Evolutionary conservation across 2,329 filamentous ascomycete genomes (phyloP).

Genomic region (Pestalotiopsis sp.): DNA sequence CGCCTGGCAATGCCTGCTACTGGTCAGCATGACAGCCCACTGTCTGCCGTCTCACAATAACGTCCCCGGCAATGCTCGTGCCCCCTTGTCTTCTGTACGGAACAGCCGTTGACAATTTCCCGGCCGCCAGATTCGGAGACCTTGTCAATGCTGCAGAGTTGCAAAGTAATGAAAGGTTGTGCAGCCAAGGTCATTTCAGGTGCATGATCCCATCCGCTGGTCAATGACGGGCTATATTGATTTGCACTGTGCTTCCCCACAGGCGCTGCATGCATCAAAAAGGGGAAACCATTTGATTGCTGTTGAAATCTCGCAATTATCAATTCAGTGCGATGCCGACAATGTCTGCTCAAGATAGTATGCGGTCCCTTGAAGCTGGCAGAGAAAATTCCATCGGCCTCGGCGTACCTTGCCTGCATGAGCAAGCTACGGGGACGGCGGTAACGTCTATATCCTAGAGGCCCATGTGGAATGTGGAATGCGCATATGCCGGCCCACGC

Average conservation of each 20-base stretch:
- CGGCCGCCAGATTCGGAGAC: neutral
- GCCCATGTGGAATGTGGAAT: neutral
- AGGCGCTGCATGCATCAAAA: neutral
- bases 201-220: neutral
- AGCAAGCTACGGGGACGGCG: neutral
- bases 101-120: neutral
- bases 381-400: neutral
- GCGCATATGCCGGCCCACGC: neutral
- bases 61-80: neutral
- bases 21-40: neutral
- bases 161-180: conserved; percentile 3
- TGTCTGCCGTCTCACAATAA: neutral
- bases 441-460: neutral
- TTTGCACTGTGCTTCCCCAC: neutral
- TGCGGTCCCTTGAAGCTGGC: neutral
- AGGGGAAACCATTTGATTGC: neutral
- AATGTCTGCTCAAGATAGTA: neutral
- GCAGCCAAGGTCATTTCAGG: conserved; percentile 1
- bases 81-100: neutral
- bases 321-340: neutral
- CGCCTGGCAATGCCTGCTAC: neutral
- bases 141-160: neutral
- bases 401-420: neutral
- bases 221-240: neutral
- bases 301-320: neutral